A percentile compares a stretch with the other conserved stretches of the same genome.
These are phyloP conservation scores for Pichia nanzhaoensis DNA, from an alignment of 805 yeast genomes.

Conservation along the genomic window DNA sequence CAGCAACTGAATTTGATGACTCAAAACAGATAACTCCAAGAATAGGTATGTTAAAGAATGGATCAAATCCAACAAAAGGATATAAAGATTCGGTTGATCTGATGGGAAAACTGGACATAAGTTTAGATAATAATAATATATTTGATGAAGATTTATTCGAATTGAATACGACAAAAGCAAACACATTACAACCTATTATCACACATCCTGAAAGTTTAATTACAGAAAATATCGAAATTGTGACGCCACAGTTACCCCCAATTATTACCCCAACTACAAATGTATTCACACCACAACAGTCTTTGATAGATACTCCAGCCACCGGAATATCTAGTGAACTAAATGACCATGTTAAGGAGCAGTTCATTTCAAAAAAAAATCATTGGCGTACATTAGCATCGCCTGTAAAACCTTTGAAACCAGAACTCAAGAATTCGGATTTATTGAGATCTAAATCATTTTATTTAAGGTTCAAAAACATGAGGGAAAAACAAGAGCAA, in stretches of 20 bases:
- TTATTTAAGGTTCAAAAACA: conserved; percentile 13
- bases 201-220: background rate
- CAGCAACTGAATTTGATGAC: background rate
- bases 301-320: background rate
- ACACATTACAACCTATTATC: background rate
- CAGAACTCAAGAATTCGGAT: too few species aligned
- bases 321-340: background rate
- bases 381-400: too few species aligned
- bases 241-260: background rate
- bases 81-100: conserved; percentile 16
- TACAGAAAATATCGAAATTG: background rate
- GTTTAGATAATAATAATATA: background rate
- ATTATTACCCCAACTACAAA: too few species aligned
- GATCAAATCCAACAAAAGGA: conserved; percentile 2
- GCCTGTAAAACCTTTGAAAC: too few species aligned
- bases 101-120: conserved; percentile 5
- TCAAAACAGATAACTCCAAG: conserved; percentile 1
- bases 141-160: conserved; percentile 14
- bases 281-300: too few species aligned
- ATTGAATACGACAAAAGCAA: conserved; percentile 1
- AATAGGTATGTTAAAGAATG: conserved; percentile 6
- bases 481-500: conserved; percentile 18
- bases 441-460: conserved; percentile 13
- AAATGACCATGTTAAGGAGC: background rate
- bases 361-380: background rate